Base-by-base conservation (phyloP, 164 flowering plant species). In the Aristolochia californica region DNA sequence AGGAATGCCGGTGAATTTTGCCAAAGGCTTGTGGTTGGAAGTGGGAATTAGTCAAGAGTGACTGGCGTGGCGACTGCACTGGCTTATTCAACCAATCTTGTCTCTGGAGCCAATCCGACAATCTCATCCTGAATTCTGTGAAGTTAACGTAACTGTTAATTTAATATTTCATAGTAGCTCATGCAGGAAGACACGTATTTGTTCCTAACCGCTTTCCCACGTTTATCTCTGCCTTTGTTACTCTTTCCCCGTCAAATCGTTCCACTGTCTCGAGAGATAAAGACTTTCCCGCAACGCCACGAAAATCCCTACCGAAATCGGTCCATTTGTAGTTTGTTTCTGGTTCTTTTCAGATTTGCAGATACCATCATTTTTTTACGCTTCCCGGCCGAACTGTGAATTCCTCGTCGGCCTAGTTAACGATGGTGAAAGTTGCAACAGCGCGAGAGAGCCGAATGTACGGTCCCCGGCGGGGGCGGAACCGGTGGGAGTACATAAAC, bases 371-470 rank as follows among this genome's bases (percentile, higher is more conserved):
- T 34, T 34, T 34, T 12, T 34, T 34, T 9, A 34, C 40, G 40
- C 40, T 9, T 8, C 40, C 40, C 40, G 40, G 40, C 40, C 59
- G 17, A 17, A 16, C 27, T n/a, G n/a, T n/a, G n/a, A n/a, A n/a
- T n/a, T n/a, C n/a, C n/a, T n/a, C n/a, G n/a, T n/a, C n/a, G n/a
- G n/a, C n/a, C n/a, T 23, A 17, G 2, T 18, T 20, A 25, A 17
- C 43, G 24, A 93, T 93, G 98, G 98, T 85, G 84, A 93, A 93
- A 70, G 78, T 93, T 7, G 95, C 91, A 8, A 63, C 95, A 53
- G 91, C 94, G 11, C 62, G 97, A 21, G 97, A 93, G 59, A 66
- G 61, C 70, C 73, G 97, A 53, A 53, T 70, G 69, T 93, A 93
- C 75, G 98, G 95, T 2, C 73, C 88, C 0, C 51, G 89, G 38